phyloP scores from a whole-genome alignment of 2,329 filamentous ascomycete species.

The Onygenales sp. region DNA sequence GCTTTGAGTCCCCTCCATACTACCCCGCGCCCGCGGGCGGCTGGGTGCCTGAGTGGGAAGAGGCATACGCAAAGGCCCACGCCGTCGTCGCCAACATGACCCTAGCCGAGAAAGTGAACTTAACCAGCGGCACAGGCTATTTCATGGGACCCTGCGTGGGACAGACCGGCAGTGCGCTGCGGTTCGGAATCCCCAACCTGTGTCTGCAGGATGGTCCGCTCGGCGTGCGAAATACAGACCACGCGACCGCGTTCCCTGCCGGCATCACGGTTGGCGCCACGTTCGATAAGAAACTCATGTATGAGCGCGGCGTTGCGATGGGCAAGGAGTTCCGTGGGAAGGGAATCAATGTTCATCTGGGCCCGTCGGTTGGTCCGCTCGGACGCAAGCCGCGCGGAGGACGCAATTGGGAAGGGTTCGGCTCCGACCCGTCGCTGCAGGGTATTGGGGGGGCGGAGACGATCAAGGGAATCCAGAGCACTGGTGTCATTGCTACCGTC shows the following conservation, averaged over 20 bases:
- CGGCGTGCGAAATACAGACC: slow-evolving; percentile 63
- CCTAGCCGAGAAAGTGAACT: slow-evolving; percentile 69
- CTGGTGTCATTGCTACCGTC: slow-evolving; percentile 47
- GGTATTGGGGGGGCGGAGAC: slow-evolving; percentile 42
- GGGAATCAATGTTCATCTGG: slow-evolving; percentile 61
- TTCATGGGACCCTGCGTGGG: slow-evolving; percentile 69
- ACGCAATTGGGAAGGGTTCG: slow-evolving; percentile 68
- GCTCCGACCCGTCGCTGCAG: slow-evolving; percentile 58
- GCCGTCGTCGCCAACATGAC: slow-evolving; percentile 65
- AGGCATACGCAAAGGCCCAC: slow-evolving; percentile 61
- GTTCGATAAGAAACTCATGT: slow-evolving; percentile 64
- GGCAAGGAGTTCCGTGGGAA: slow-evolving; percentile 65
- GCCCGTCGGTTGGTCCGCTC: slow-evolving; percentile 60
- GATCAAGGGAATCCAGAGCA: slow-evolving; percentile 48
- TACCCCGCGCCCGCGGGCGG: slow-evolving; percentile 66
- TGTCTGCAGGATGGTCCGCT: slow-evolving; percentile 64
- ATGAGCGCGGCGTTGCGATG: slow-evolving; percentile 56
- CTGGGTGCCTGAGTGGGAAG: slow-evolving; percentile 58
- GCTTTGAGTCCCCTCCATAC: slow-evolving; percentile 44
- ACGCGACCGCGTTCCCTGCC: slow-evolving; percentile 66
- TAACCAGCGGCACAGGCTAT: slow-evolving; percentile 61
- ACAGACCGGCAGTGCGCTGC: slow-evolving; percentile 61
- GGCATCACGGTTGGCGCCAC: slow-evolving; percentile 71
- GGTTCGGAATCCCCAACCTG: slow-evolving; percentile 63
- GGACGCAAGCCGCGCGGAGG: slow-evolving; percentile 65